Base-by-base conservation (phyloP, 1,284 basidiomycete species). In the Puccinia polysora region DNA sequence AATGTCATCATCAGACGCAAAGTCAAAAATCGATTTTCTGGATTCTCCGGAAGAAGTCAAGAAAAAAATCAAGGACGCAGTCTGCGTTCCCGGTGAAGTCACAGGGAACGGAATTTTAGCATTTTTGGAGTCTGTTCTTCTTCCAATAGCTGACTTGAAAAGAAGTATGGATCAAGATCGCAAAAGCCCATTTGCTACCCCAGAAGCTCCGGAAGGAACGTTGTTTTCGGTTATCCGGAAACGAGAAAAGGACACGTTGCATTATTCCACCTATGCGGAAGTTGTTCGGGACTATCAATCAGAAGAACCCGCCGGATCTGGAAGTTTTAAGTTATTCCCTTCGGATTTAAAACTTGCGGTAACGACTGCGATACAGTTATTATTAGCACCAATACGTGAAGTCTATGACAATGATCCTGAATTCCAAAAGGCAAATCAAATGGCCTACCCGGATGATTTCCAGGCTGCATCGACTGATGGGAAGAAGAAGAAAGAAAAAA, bases 1-100 rank as follows among this genome's bases (percentile, higher is more conserved):
- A 81, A 98, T 99, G 96, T 95, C 91, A n/a, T 88, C 92, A 0
- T 97, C 95, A 0, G 95, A 97, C 78, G 89, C 91, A 32, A 90
- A 94, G 80, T 91, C 89, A 75, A 99, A 98, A 82, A 97, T 98
- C 80, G 95, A 98, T 82, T 94, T 98, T 81, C 87, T 98, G 75
- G 95, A 98, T 81, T 80, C 87, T 15, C 87, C 94, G 0, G 88
- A 90, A 52, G 85, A 85, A 36, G 85, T 97, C 65, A 87, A 88
- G 78, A 87, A 87, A 81, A 98, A 97, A 83, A 88, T 98, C 81
- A 93, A 91, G 80, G 84, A 84, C 49, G 95, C 96, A 0, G 90
- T 96, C 78, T 98, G 95, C 79, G 90, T 93, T 75, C 91, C 94
- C 75, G 94, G 94, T n/a, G 92, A 90, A 77, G 83, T 88, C 40